These are phyloP conservation scores for Pseudogymnoascus sp. DNA, from an alignment of 2,329 filamentous ascomycete genomes.

Conservation along the genomic window DNA sequence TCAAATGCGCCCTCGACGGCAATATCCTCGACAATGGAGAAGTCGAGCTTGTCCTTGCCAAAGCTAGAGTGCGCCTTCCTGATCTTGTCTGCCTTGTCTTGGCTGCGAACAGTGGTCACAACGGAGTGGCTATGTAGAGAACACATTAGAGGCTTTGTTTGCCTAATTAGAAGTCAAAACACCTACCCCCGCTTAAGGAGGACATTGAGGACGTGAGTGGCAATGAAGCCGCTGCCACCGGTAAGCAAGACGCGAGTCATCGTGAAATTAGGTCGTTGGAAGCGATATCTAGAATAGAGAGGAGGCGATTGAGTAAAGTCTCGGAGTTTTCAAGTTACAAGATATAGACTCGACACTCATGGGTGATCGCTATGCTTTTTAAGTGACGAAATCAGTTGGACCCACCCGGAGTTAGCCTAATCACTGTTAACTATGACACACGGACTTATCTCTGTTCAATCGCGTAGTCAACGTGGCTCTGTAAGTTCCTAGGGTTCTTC, in stretches of 20 bases:
- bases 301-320: too few species aligned
- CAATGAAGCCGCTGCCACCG: conserved; percentile 43
- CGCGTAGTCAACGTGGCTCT: too few species aligned
- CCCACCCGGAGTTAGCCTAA: too few species aligned
- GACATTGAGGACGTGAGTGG: conserved; percentile 40
- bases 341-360: too few species aligned
- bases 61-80: conserved; percentile 29
- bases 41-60: conserved; percentile 27
- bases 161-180: neutral
- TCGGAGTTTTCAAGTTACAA: too few species aligned
- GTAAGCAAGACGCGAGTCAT: conserved; percentile 6
- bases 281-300: too few species aligned
- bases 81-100: conserved; percentile 38
- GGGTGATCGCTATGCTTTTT: too few species aligned
- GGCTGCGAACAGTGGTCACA: conserved; percentile 36
- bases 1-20: conserved; percentile 62
- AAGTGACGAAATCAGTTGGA: too few species aligned
- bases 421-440: neutral
- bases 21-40: conserved; percentile 62
- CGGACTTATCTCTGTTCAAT: too few species aligned
- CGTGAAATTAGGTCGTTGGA: neutral
- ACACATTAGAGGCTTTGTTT: neutral
- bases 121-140: conserved; percentile 26
- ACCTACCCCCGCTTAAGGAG: conserved; percentile 27
- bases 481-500: too few species aligned